Evolutionary conservation across 495 filamentous ascomycete genomes (phyloP), one percentile per base, ranked within the genome.

Genomic region (Opeltia flavorubescens): DNA sequence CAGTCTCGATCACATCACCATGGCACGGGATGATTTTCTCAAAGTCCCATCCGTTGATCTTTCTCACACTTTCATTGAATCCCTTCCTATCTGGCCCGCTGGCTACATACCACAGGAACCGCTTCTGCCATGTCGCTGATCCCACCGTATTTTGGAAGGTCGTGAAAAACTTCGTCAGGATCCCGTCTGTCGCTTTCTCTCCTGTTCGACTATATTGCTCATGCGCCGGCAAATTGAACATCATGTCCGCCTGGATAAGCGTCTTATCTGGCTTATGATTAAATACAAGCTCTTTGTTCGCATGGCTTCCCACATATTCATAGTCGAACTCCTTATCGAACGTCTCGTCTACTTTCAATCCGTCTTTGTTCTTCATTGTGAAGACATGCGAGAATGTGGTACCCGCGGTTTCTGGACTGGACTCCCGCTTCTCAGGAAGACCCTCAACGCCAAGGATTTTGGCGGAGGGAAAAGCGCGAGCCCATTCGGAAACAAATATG

Each of bases 1-100:
- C 74, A 17, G 64, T 77, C 61, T 88, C 81, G 50, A 95, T 80
- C 25, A 84, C 78, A 70, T 98, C 91, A 7, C 91, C 91, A 69
- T 98, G 91, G 59, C 89, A 95, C 1, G 88, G 86, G 56, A 96
- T 78, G 50, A 98, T 72, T 17, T 77, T 81, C 50, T 88, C 80
- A 55, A 94, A 89, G 50, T 89, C 84, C 89, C 89, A 98, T 33
- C 56, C 57, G 25, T 71, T 67, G 51, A 98, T 93, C 50, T 75
- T 68, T 51, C 59, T 58, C 27, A 85, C 65, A 50, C 81, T 84
- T 53, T 74, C 68, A 43, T 77, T 75, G 57, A 87, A 95, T 4
- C 73, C 78, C 12, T 56, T 28, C 40, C 87, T 69, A 62, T 95
- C 76, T 5, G 55, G 61, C 6, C 65, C 54, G 50, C 83, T 82